Evolutionary conservation across 2,329 filamentous ascomycete genomes (phyloP).

Genomic region (Aspergillus tamarii): DNA sequence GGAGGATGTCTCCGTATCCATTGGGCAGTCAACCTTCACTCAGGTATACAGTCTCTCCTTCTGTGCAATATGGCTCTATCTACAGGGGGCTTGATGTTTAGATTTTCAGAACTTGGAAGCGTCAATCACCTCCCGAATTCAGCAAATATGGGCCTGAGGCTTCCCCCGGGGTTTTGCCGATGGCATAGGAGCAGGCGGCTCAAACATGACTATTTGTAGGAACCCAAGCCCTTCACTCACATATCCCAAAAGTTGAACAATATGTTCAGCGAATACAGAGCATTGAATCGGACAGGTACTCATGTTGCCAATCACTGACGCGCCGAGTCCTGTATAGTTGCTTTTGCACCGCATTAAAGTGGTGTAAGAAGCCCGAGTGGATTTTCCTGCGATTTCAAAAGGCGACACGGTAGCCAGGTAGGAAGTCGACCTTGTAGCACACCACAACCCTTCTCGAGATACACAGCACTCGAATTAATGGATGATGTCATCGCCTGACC

Average conservation of each 20-base stretch:
- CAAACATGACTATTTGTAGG: not conserved
- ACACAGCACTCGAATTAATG: not conserved
- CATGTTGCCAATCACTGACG: not conserved
- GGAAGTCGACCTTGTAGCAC: not conserved
- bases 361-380: not conserved
- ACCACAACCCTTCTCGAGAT: not conserved
- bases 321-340: not conserved
- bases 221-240: not conserved
- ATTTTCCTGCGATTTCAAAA: not conserved
- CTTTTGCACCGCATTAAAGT: not conserved
- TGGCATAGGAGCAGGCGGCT: not conserved
- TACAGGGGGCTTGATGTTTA: not conserved
- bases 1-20: not conserved
- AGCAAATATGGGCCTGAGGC: not conserved
- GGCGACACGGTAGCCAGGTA: not conserved
- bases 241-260: not conserved
- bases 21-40: not conserved
- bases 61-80: not conserved
- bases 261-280: not conserved
- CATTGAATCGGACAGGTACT: not conserved
- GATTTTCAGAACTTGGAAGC: too few relatives aligned
- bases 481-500: not conserved
- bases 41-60: not conserved
- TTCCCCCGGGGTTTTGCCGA: not conserved
- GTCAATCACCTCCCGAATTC: too few relatives aligned